Conservation (phyloP, 139 green algal genomes). For the Asterochloris erici region DNA sequence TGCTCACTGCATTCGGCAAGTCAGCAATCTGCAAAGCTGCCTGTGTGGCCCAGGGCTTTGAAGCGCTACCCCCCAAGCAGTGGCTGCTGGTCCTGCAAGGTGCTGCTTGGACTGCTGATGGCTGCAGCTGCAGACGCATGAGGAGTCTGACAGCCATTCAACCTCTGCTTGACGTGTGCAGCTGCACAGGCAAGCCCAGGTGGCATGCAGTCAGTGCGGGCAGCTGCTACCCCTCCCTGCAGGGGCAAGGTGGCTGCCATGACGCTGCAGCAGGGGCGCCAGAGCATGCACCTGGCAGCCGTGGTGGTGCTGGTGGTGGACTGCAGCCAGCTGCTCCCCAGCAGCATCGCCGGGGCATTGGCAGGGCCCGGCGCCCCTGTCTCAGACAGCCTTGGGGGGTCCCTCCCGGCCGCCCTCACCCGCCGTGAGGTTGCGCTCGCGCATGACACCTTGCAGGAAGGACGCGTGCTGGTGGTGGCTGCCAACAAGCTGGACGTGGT, state of each 20-base stretch:
- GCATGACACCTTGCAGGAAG: conserved; percentile 44
- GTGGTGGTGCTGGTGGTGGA: conserved; percentile 88
- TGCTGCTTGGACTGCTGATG: no score
- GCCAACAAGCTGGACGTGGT: conserved; percentile 81
- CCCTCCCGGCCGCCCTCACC: no score
- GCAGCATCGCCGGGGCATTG: background rate
- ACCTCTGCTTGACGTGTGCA: no score
- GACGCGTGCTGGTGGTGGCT: conserved; percentile 67
- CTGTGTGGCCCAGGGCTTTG: conserved; percentile 40
- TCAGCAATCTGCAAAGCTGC: conserved; percentile 78
- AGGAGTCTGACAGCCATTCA: no score
- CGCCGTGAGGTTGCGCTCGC: conserved; percentile 63
- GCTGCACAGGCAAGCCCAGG: no score
- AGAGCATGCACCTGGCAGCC: conserved; percentile 60
- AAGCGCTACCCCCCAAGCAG: no score
- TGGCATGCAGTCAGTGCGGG: no score
- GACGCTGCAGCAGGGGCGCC: conserved; percentile 15
- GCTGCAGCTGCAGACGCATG: no score
- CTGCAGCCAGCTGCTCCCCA: conserved; percentile 20
- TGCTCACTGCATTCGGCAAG: no score
- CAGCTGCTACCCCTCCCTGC: background rate
- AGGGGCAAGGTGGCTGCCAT: conserved; percentile 8
- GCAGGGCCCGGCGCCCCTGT: conserved; percentile 32
- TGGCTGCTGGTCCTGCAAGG: no score
- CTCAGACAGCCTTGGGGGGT: background rate